A percentile compares a stretch with the other conserved stretches of the same genome.
Conservation (phyloP, 2,329 filamentous ascomycete species). For the Stachybotrys echinatus region DNA sequence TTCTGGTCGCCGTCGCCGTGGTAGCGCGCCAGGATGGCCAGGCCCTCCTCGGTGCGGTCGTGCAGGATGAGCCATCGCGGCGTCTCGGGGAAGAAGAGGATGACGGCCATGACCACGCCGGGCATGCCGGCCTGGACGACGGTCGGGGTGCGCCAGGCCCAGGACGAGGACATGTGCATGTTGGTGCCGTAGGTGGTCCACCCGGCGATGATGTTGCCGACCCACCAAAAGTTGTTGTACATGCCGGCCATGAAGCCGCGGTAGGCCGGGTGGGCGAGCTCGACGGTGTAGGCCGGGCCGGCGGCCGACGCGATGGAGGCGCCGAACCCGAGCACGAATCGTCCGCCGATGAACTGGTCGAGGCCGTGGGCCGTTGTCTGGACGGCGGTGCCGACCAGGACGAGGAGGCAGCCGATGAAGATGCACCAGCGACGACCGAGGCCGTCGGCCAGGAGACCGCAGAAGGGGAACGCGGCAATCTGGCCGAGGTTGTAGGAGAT, state of each 20-base stretch:
- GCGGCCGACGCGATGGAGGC: slow-evolving; percentile 55
- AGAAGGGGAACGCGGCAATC: slow-evolving; percentile 8
- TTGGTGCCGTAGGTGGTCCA: slow-evolving; percentile 42
- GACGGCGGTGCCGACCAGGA: slow-evolving; percentile 28
- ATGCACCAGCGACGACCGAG: slow-evolving; percentile 29
- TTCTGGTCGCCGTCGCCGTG: slow-evolving; percentile 20
- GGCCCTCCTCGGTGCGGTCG: slow-evolving; percentile 25
- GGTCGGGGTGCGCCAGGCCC: slow-evolving; percentile 56
- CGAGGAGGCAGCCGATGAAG: slow-evolving; percentile 47
- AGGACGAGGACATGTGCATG: slow-evolving; percentile 21
- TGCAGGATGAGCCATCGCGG: slow-evolving; percentile 30
- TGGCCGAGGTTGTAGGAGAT: slow-evolving; percentile 12
- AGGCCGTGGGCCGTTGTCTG: slow-evolving; percentile 29
- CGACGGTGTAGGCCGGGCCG: slow-evolving; percentile 56
- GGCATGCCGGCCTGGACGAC: slow-evolving; percentile 50
- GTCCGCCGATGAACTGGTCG: slow-evolving; percentile 48
- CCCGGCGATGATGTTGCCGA: slow-evolving; percentile 49
- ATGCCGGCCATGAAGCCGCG: slow-evolving; percentile 56
- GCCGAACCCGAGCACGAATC: slow-evolving; percentile 51
- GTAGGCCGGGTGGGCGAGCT: slow-evolving; percentile 58
- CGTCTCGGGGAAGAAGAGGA: slow-evolving; percentile 34
- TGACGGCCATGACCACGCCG: slow-evolving; percentile 46
- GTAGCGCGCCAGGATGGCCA: slow-evolving; percentile 24
- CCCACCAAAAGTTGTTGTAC: slow-evolving; percentile 35
- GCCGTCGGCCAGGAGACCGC: slow-evolving; percentile 4